phyloP scores from a whole-genome alignment of 768 basidiomycete species.

The Multifurca ochricompacta region DNA sequence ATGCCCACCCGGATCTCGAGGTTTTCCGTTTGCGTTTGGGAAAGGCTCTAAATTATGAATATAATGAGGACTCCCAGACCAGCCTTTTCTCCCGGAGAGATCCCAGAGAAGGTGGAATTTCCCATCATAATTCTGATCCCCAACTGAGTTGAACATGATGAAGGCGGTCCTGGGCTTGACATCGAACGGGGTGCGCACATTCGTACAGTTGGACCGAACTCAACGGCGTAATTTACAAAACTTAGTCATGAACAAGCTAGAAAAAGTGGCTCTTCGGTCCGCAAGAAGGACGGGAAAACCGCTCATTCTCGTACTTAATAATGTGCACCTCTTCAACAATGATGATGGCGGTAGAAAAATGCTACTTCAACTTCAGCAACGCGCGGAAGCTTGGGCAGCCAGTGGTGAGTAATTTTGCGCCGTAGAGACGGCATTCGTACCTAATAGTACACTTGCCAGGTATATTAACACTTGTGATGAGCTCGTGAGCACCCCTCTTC shows the following conservation, averaged over 20 bases:
- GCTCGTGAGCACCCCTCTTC: conserved; percentile 41
- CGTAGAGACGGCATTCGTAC: conserved; percentile 7
- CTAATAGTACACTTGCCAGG: conserved; percentile 33
- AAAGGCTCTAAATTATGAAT: conserved; percentile 82
- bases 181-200: conserved; percentile 59
- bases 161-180: conserved; percentile 67
- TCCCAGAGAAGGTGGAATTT: conserved; percentile 60
- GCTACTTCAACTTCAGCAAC: conserved; percentile 80
- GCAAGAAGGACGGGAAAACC: conserved; percentile 53
- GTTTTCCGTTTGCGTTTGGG: conserved; percentile 81
- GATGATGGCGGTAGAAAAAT: conserved; percentile 70
- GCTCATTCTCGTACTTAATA: conserved; percentile 76
- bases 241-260: conserved; percentile 69
- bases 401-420: conserved; percentile 41
- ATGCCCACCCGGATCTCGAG: conserved; percentile 81
- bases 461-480: conserved; percentile 73
- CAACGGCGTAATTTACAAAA: neutral
- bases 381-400: conserved; percentile 80
- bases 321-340: conserved; percentile 66
- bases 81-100: conserved; percentile 77
- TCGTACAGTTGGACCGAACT: neutral
- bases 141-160: neutral
- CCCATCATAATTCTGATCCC: conserved; percentile 6
- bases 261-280: conserved; percentile 73
- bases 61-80: conserved; percentile 73